Base-by-base conservation (phyloP, 108 stramenopile species). In the Epithemia pelagica region DNA sequence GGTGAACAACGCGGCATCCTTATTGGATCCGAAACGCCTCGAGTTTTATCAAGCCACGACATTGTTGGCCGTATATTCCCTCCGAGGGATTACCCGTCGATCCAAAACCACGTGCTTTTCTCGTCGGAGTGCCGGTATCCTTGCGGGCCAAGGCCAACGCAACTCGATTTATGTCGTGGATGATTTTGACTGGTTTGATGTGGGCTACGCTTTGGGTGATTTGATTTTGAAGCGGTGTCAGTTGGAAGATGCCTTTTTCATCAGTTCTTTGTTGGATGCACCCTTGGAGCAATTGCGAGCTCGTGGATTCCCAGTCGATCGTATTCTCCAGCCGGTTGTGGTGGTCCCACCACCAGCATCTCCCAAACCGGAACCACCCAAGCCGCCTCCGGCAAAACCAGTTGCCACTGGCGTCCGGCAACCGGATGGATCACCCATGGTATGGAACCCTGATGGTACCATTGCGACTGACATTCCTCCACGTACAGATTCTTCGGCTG, bases 221-320 rank as follows among this genome's bases (percentile, higher is more conserved):
- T 59, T 90, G 19, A 87, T 90, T 58, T 71, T 90, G 15, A 57
- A 86, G 56, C 74, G 85, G 19, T 90, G 89, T 59, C 80, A 86
- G 60, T 63, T 90, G 25, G 86, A 90, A 54, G 86, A 90, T 68
- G 82, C 82, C 2, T 86, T 90, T 62, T 84, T 90, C 61, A 72
- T 90, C 22, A 78, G 79, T 31, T 81, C 79, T 26, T 57, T 90
- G 18, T 68, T 90, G 7, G 89, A 90, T 64, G 82, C 86, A 15
- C 82, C 89, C 0, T 64, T 90, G 0, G 82, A 86, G 23, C 83
- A 85, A 46, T 72, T 90, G 2, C 74, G 85, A 37, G 74, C 73
- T 23, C 51, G 89, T 62, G 89, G 89, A 0, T 90, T 90, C 31
- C 85, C 89, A 8, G 86, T 88, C 21, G 89, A 90, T 65, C 64